Evolutionary conservation across 2,329 filamentous ascomycete genomes (phyloP), one percentile per base, ranked within the genome.

Genomic region (Fusarium tricinctum): DNA sequence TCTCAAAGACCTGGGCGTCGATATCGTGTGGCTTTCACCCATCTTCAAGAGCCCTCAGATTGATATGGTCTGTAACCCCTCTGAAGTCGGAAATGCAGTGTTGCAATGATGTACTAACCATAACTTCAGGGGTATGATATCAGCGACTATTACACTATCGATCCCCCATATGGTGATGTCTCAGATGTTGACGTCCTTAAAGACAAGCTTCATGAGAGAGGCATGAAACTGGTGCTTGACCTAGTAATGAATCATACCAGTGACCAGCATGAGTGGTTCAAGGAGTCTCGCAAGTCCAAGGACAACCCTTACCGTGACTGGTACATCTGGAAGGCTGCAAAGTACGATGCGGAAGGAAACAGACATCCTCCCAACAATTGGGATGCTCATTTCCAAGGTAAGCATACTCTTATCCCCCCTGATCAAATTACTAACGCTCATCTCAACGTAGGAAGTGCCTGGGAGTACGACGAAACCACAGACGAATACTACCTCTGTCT

Each of bases 201-300:
- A 53, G 77, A 86, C 47, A 84, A 84, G 23, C 84, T 88, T 26
- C 89, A 92, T 62, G 76, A 83, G 32, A 81, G 88, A 4, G 86
- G 84, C 4, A 91, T 93, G 85, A 90, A 89, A 74, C 80, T 93
- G 13, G 84, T 93, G 22, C 85, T 93, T 69, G 91, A 93, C 72
- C 79, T 93, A 12, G 91, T 93, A 2, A 86, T 92, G 53, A 93
- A 93, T 66, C 91, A 94, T 75, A 93, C 90, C 1, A 82, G 78
- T 43, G 78, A 83, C 64, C 80, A 88, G 74, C 86, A 89, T 68
- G 78, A 80, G 33, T 89, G 87, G 87, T 89, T 89, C 76, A 78
- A 83, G 45, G 82, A 88, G 68, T 85, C 85, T 19, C 80, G 84
- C 52, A 83, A 82, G 63, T 84, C 82, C 28, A 87, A 84, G 70